Evolutionary conservation across 352 stramenopile species (phyloP).

Genomic region (Phytophthora vignae): DNA sequence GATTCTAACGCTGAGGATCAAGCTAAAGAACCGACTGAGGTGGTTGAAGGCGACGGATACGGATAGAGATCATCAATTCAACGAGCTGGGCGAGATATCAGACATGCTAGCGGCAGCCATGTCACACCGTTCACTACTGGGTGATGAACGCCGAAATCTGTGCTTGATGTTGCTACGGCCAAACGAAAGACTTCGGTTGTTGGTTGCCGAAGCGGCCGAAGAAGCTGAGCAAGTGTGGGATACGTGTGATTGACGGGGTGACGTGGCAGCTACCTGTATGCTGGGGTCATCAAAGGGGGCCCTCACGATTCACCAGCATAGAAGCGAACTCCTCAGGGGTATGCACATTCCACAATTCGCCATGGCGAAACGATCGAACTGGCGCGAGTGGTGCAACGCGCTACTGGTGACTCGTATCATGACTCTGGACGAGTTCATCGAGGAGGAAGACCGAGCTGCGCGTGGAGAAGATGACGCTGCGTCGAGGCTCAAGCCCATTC

Average conservation of each 20-base stretch:
- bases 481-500: not conserved
- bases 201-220: not conserved
- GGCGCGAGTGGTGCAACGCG: not conserved
- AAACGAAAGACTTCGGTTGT: not conserved
- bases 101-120: not conserved
- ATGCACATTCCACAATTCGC: too few relatives aligned
- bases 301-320: too few relatives aligned
- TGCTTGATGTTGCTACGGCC: not conserved
- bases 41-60: not conserved
- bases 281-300: too few relatives aligned
- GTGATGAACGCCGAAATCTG: not conserved
- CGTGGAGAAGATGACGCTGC: not conserved
- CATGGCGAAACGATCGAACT: not conserved
- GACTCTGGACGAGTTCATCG: not conserved
- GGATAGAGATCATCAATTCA: not conserved
- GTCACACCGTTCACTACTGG: not conserved
- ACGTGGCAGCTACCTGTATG: too few relatives aligned
- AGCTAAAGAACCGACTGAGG: not conserved
- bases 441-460: not conserved
- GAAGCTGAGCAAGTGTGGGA: not conserved
- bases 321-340: too few relatives aligned
- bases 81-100: not conserved
- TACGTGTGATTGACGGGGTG: too few relatives aligned
- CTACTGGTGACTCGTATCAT: not conserved
- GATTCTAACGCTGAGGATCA: not conserved